A percentile compares a stretch with the other conserved stretches of the same genome.
Conservation (phyloP, 371 early-diverging fungal species). For the Mucor mucedo region DNA sequence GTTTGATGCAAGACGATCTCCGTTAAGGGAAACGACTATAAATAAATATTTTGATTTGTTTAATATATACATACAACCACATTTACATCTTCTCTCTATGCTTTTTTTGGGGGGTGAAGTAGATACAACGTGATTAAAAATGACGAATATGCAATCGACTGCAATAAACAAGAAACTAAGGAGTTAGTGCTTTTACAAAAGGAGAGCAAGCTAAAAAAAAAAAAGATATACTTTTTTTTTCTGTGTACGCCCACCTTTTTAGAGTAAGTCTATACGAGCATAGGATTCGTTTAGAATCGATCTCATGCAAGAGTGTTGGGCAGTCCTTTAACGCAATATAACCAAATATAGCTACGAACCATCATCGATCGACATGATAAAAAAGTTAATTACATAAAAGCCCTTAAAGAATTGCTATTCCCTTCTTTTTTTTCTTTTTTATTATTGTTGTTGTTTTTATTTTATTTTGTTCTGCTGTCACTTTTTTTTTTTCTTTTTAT, state of each 20-base stretch:
- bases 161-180: slow-evolving; percentile 28
- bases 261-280: background rate
- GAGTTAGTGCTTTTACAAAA: slow-evolving; percentile 18
- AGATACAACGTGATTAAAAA: slow-evolving; percentile 33
- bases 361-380: slow-evolving; percentile 36
- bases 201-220: background rate
- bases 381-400: slow-evolving; percentile 17
- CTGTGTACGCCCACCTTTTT: slow-evolving; percentile 7
- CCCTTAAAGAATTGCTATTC: slow-evolving; percentile 7
- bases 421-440: slow-evolving; percentile 8
- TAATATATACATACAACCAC: slow-evolving; percentile 6
- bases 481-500: slow-evolving; percentile 5
- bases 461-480: background rate
- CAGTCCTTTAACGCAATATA: slow-evolving; percentile 42
- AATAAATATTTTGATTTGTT: slow-evolving; percentile 10
- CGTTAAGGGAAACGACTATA: slow-evolving; percentile 9
- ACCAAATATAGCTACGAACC: slow-evolving; percentile 43
- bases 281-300: slow-evolving; percentile 48
- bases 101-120: background rate
- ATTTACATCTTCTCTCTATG: background rate
- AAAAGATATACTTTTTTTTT: slow-evolving; percentile 5
- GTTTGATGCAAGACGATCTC: slow-evolving; percentile 10
- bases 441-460: background rate
- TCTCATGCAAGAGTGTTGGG: slow-evolving; percentile 34
- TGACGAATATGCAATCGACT: slow-evolving; percentile 33